A percentile compares a stretch with the other conserved stretches of the same genome.
These are phyloP conservation scores for Saturnispora hagleri DNA, from an alignment of 805 yeast species.

Conservation along the genomic window DNA sequence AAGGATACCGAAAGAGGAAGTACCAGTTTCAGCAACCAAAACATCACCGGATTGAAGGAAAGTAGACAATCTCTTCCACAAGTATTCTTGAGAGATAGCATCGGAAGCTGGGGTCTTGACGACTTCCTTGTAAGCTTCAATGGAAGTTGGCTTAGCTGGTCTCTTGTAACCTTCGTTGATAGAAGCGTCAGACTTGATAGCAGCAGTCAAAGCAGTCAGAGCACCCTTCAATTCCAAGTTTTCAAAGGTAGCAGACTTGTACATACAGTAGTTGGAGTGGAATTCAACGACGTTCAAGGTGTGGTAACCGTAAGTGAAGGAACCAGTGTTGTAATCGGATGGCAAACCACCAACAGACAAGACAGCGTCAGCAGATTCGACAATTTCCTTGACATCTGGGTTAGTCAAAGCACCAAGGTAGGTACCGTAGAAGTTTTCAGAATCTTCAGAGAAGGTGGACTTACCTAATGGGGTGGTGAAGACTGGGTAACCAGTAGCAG, in stretches of 20 bases:
- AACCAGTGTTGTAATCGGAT: conserved; percentile 87
- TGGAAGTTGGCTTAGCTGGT: conserved; percentile 43
- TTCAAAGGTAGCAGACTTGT: conserved; percentile 60
- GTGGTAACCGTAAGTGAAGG: conserved; percentile 67
- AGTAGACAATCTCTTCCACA: conserved; percentile 55
- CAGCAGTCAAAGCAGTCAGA: conserved; percentile 34
- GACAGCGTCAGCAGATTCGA: conserved; percentile 66
- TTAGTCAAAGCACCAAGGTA: conserved; percentile 75
- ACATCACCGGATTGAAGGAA: conserved; percentile 62
- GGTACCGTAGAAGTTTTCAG: conserved; percentile 73
- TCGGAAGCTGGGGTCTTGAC: conserved; percentile 35
- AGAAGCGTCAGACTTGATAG: conserved; percentile 23
- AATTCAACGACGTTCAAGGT: conserved; percentile 70
- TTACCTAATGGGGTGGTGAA: conserved; percentile 90
- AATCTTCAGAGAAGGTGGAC: conserved; percentile 63
- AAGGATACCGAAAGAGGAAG: conserved; percentile 64
- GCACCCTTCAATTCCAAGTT: conserved; percentile 62
- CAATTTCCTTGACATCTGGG: conserved; percentile 63
- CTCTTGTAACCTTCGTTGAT: conserved; percentile 35
- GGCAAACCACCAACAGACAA: conserved; percentile 74
- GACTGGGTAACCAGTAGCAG: conserved; percentile 67
- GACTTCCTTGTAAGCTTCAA: conserved; percentile 30
- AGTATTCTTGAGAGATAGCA: conserved; percentile 51
- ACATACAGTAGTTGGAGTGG: conserved; percentile 69
- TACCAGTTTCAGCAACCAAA: conserved; percentile 65